phyloP scores from a whole-genome alignment of 306 rosid genomes.

The Senna tora region DNA sequence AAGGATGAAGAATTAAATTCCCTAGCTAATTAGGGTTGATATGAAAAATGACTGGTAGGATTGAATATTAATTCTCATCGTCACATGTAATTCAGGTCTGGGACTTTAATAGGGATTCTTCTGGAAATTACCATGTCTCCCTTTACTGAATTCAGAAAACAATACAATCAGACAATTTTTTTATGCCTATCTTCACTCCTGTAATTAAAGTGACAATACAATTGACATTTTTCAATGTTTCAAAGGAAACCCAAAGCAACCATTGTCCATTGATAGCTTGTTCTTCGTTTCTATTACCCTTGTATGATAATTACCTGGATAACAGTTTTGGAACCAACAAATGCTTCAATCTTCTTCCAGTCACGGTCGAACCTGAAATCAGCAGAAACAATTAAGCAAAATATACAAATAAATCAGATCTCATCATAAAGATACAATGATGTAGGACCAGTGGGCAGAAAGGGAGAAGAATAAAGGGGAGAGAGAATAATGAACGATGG shows the following conservation, averaged over 20 bases:
- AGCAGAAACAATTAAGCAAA: slow-evolving; percentile 29
- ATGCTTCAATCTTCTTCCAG: slow-evolving; percentile 99
- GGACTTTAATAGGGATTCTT: slow-evolving; percentile 3
- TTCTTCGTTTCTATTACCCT: slow-evolving; percentile 15
- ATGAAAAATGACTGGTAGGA: neutral
- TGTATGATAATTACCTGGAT: slow-evolving; percentile 73
- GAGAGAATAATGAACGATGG: too few species aligned
- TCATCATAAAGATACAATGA: slow-evolving; percentile 1
- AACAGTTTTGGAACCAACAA: slow-evolving; percentile 93
- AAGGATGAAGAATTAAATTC: neutral
- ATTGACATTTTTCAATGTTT: neutral
- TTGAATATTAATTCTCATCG: neutral
- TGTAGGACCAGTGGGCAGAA: too few species aligned
- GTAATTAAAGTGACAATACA: slow-evolving; percentile 24
- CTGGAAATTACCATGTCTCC: slow-evolving; percentile 2
- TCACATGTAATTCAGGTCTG: neutral
- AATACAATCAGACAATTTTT: neutral
- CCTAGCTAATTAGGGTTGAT: slow-evolving; percentile 1
- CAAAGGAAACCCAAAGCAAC: slow-evolving; percentile 17
- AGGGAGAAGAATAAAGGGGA: too few species aligned
- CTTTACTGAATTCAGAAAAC: slow-evolving; percentile 6
- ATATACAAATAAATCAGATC: neutral
- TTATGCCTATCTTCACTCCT: slow-evolving; percentile 5
- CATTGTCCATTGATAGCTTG: neutral
- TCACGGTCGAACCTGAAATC: slow-evolving; percentile 87